A percentile compares a stretch with the other conserved stretches of the same genome.
These are phyloP conservation scores for Alternaria triticimaculans DNA, from an alignment of 2,329 filamentous ascomycete species.

Conservation along the genomic window DNA sequence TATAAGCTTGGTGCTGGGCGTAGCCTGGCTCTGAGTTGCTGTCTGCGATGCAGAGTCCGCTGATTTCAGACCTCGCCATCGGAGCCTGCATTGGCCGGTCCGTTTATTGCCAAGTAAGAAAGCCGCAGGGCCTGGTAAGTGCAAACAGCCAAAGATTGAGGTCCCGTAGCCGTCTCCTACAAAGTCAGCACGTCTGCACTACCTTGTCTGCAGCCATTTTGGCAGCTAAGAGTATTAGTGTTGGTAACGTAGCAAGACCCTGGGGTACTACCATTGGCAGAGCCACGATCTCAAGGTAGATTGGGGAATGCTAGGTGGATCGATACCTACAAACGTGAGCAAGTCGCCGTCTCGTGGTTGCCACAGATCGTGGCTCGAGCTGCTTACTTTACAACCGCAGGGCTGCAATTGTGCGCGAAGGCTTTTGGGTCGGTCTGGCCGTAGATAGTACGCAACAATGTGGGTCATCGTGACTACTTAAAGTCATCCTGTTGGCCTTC, in stretches of 20 bases:
- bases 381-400: background rate
- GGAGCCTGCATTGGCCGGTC: background rate
- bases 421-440: background rate
- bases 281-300: background rate
- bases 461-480: background rate
- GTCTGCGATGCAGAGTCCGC: background rate
- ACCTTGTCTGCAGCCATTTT: background rate
- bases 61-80: background rate
- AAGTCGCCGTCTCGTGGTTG: background rate
- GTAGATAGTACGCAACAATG: background rate
- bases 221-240: background rate
- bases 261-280: background rate
- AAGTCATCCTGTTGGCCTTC: background rate
- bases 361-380: background rate
- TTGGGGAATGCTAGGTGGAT: background rate
- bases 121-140: background rate
- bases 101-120: background rate
- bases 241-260: background rate
- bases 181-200: constrained; percentile 1
- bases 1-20: background rate
- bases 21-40: background rate
- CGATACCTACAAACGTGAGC: background rate
- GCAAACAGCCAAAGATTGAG: background rate
- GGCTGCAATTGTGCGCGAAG: background rate
- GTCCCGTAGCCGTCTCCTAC: background rate